Percentiles rank a stretch among this genome's conserved stretches.
Conservation (phyloP, 371 early-diverging fungal genomes). For the Mucor velutinosus region DNA sequence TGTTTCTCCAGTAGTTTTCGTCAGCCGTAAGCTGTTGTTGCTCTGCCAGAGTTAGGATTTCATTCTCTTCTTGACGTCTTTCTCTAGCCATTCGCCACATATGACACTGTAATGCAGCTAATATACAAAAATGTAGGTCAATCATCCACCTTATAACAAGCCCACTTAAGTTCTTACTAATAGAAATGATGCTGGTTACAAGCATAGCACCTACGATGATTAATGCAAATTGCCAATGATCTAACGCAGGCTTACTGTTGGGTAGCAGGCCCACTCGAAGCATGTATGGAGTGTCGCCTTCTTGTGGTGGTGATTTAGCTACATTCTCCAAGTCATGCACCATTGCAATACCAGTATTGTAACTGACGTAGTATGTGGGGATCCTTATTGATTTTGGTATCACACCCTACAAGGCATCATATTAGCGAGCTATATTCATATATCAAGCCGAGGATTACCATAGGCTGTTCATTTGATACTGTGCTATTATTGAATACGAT, state of each 20-base stretch:
- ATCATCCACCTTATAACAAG: not conserved
- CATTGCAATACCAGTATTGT: conserved; percentile 21
- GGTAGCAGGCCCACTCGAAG: conserved; percentile 34
- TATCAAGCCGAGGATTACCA: not conserved
- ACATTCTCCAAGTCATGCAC: conserved; percentile 19
- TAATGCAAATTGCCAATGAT: conserved; percentile 58
- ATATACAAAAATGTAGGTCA: not conserved
- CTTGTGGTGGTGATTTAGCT: not conserved
- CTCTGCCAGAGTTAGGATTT: conserved; percentile 10
- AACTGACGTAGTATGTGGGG: conserved; percentile 32
- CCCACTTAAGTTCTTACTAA: conserved; percentile 27
- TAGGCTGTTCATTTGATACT: not conserved
- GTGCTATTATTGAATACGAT: conserved; percentile 34
- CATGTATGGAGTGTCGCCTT: conserved; percentile 1
- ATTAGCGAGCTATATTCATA: not conserved
- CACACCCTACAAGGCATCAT: conserved; percentile 16
- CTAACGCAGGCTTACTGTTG: conserved; percentile 21
- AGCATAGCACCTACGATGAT: conserved; percentile 48
- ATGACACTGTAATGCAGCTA: conserved; percentile 26
- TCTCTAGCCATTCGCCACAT: conserved; percentile 16
- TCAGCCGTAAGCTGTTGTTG: conserved; percentile 10
- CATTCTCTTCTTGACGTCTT: conserved; percentile 2
- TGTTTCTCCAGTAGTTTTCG: conserved; percentile 16
- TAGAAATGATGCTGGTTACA: conserved; percentile 36
- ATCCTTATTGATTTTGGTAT: conserved; percentile 28